Conservation (phyloP, 345 rosid species). For the Populus ilicifolia region DNA sequence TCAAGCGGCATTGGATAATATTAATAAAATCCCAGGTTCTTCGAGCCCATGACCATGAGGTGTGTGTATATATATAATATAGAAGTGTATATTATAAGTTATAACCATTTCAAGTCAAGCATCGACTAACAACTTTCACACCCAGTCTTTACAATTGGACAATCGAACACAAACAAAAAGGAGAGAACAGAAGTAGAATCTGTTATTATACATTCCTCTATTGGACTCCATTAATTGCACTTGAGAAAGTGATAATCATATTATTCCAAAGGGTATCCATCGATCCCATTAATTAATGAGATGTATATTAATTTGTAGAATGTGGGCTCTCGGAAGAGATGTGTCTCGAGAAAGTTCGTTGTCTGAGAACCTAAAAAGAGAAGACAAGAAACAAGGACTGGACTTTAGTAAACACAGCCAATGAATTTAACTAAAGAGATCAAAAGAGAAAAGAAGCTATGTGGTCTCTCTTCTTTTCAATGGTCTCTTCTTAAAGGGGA, state of each 20-base stretch:
- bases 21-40: constrained; percentile 9
- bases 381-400: constrained; percentile 7
- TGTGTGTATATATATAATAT: too few relatives aligned
- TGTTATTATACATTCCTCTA: too few relatives aligned
- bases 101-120: constrained; percentile 15
- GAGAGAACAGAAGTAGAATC: background rate
- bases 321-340: too few relatives aligned
- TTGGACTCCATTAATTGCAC: constrained; percentile 10
- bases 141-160: background rate
- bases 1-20: constrained; percentile 18
- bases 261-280: constrained; percentile 8
- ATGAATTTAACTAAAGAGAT: background rate
- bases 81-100: background rate
- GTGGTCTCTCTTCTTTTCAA: background rate
- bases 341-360: background rate
- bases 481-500: constrained; percentile 9
- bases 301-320: background rate
- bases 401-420: background rate
- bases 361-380: background rate
- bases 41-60: constrained; percentile 24
- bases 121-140: constrained; percentile 27
- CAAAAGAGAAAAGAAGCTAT: background rate
- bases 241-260: constrained; percentile 19
- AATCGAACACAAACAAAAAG: background rate
- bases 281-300: background rate